phyloP scores from a whole-genome alignment of 768 basidiomycete species.

The Pisolithus sp. region DNA sequence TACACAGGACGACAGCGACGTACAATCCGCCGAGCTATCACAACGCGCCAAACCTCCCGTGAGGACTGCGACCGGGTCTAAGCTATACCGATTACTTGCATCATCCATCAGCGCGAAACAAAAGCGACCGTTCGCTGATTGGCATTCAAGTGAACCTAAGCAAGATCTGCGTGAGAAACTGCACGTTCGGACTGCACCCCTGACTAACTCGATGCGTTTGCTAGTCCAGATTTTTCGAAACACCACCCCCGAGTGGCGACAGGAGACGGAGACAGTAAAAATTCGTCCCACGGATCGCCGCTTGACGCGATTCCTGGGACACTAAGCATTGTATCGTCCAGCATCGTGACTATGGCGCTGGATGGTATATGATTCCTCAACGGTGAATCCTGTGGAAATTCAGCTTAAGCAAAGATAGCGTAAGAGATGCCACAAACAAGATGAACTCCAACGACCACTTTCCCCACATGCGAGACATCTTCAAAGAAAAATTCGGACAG shows the following conservation, averaged over 20 bases:
- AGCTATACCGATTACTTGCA: conserved; percentile 35
- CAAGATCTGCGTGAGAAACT: neutral
- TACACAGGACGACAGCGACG: conserved; percentile 42
- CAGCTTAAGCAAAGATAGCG: conserved; percentile 1
- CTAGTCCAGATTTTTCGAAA: conserved; percentile 32
- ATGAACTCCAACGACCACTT: conserved; percentile 49
- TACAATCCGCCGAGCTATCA: conserved; percentile 29
- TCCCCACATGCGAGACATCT: conserved; percentile 46
- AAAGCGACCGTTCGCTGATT: conserved; percentile 12
- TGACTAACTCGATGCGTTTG: conserved; percentile 12
- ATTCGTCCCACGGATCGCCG: conserved; percentile 41
- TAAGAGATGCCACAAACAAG: conserved; percentile 33
- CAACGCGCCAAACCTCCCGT: conserved; percentile 35
- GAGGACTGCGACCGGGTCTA: conserved; percentile 54
- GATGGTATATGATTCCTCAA: conserved; percentile 47
- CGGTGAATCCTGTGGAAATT: conserved; percentile 47
- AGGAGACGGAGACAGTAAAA: conserved; percentile 28
- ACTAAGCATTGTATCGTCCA: conserved; percentile 57
- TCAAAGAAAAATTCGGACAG: conserved; percentile 38
- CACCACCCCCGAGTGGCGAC: conserved; percentile 54
- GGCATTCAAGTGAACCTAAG: conserved; percentile 3
- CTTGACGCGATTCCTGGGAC: conserved; percentile 9
- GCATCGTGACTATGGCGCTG: conserved; percentile 53
- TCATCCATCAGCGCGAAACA: conserved; percentile 40
- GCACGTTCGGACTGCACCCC: too few species aligned